Conservation (phyloP, 768 basidiomycete genomes). For the Trametes villosa region DNA sequence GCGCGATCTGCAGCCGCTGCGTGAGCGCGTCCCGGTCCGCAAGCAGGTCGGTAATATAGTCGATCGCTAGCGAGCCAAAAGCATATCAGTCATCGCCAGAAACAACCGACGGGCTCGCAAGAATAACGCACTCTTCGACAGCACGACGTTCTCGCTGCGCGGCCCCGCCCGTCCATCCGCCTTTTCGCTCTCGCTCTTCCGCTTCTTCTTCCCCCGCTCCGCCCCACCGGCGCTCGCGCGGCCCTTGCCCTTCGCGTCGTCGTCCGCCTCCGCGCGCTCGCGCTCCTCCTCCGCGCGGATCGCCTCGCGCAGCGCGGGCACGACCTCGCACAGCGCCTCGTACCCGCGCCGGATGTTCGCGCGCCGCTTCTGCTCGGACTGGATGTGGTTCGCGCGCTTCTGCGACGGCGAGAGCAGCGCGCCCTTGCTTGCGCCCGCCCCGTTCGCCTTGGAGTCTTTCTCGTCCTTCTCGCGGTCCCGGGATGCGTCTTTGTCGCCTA, state of each 20-base stretch:
- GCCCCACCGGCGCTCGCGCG: constrained; percentile 18
- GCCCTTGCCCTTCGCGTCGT: constrained; percentile 32
- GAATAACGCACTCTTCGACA: constrained; percentile 76
- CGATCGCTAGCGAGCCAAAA: constrained; percentile 64
- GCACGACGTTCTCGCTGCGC: constrained; percentile 86
- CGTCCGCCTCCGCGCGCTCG: constrained; percentile 12
- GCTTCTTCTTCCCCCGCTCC: constrained; percentile 31
- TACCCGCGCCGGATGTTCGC: constrained; percentile 91
- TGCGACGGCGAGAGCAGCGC: constrained; percentile 76
- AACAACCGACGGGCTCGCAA: neutral
- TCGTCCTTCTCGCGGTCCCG: neutral
- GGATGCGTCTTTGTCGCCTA: neutral
- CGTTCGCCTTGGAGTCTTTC: neutral
- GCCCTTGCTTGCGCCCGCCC: constrained; percentile 33
- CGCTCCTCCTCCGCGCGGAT: constrained; percentile 76
- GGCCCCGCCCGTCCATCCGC: constrained; percentile 90
- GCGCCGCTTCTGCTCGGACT: constrained; percentile 91
- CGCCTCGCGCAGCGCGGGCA: constrained; percentile 82
- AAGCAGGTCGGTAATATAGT: constrained; percentile 74
- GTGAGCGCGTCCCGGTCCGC: constrained; percentile 60
- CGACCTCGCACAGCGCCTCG: constrained; percentile 82
- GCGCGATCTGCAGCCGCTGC: constrained; percentile 63
- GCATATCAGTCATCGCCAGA: neutral
- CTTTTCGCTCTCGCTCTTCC: constrained; percentile 50
- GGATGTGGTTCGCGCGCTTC: constrained; percentile 94